Evolutionary conservation across 2,329 filamentous ascomycete species (phyloP), one percentile per base, ranked within the genome.

Genomic region (Myriosclerotinia curreyana): DNA sequence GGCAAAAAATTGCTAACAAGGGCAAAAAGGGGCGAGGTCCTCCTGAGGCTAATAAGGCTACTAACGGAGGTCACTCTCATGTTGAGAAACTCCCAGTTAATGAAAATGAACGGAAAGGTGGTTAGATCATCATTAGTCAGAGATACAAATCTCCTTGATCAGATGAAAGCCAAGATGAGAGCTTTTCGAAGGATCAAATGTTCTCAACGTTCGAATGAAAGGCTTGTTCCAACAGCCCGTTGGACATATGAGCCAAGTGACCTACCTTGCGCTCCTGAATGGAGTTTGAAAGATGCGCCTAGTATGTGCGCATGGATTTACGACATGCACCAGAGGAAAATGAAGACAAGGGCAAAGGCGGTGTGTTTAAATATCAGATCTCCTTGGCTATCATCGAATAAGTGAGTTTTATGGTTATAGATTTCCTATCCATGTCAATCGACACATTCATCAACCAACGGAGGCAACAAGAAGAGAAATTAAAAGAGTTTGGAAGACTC

Each of bases 21-120:
- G 71, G 78, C 9, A 80, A 79, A 67, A 84, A 83, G 73, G 55
- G 55, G n/a, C 84, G 82, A 74, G 77, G 75, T 11, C 52, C 61
- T 54, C 25, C 61, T n/a, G 80, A 82, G 17, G 71, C 75, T 64
- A 86, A 84, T 64, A 86, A 84, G 71, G 78, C 78, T 71, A 73
- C 76, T 55, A 73, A 73, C 9, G 81, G 79, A 64, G 76, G 75
- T 4, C 71, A 76, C 8, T 42, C 67, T n/a, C 79, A 80, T 36
- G 77, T 79, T 65, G 85, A 88, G 73, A 79, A 80, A 72, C 77
- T 77, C 25, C 86, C 86, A 3, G 84, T 81, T 74, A 80, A 85
- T 61, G 82, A 83, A 15, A 82, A 81, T 2, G 85, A 88, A 66
- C 82, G 86, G 65, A 88, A 87, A 70, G 86, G 86, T 2, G 86